Conservation (phyloP, 2,329 filamentous ascomycete genomes). For the Onygenales sp. region DNA sequence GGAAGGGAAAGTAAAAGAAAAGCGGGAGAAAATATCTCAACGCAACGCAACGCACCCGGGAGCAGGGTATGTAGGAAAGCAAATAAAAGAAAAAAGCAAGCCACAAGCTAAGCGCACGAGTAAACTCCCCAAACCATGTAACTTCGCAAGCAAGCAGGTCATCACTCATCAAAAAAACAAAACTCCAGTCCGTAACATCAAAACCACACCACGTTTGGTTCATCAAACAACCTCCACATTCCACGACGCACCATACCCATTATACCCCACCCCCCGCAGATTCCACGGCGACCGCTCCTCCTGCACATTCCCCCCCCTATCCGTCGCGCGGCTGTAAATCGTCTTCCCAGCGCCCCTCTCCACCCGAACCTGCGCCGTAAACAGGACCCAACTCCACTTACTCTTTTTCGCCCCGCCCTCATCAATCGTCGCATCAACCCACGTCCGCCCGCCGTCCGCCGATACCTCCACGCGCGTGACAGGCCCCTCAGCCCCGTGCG, state of each 20-base stretch:
- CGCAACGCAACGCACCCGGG: no score
- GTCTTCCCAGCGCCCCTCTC: constrained; percentile 31
- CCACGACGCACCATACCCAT: constrained; percentile 48
- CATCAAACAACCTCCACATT: constrained; percentile 24
- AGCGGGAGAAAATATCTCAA: no score
- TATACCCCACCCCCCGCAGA: constrained; percentile 50
- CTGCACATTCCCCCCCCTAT: constrained; percentile 45
- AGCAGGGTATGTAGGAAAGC: no score
- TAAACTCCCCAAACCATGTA: no score
- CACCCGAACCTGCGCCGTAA: constrained; percentile 35
- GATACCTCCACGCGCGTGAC: constrained; percentile 46
- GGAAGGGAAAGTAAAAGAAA: no score
- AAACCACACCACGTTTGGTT: neutral
- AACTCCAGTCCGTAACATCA: neutral
- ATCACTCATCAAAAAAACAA: neutral
- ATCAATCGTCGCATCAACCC: constrained; percentile 39
- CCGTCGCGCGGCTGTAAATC: constrained; percentile 47
- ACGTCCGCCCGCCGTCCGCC: constrained; percentile 39
- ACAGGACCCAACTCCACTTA: constrained; percentile 51
- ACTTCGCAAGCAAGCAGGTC: no score
- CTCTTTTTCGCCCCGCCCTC: constrained; percentile 17
- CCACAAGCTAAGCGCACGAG: no score
- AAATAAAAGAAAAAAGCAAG: no score
- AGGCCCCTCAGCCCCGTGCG: constrained; percentile 43
- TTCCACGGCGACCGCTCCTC: constrained; percentile 45